A percentile compares a stretch with the other conserved stretches of the same genome.
These are phyloP conservation scores for Colletotrichum tofieldiae DNA, from an alignment of 2,329 filamentous ascomycete genomes.

Conservation along the genomic window DNA sequence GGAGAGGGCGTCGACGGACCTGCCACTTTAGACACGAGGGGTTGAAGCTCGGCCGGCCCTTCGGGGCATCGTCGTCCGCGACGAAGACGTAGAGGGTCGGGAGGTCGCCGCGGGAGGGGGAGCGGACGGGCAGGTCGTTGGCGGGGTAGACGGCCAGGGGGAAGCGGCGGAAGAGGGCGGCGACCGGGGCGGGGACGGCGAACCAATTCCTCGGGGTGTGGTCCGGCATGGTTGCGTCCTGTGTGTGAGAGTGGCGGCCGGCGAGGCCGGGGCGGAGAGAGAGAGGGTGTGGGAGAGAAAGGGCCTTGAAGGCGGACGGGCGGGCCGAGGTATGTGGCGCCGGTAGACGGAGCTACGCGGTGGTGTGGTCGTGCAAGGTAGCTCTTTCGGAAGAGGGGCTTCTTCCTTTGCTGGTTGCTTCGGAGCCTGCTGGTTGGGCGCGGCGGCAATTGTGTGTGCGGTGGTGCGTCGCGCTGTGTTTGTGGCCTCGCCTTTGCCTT, in stretches of 20 bases:
- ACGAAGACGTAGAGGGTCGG: slow-evolving; percentile 85
- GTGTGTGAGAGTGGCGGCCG: slow-evolving; percentile 13
- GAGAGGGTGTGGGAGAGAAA: slow-evolving; percentile 3
- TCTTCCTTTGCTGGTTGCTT: neutral
- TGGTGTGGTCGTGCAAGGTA: neutral
- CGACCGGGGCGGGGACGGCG: slow-evolving; percentile 81
- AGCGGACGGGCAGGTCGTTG: slow-evolving; percentile 80
- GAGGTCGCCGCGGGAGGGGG: slow-evolving; percentile 58
- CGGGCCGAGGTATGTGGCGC: neutral
- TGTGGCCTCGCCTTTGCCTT: neutral
- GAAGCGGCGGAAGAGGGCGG: slow-evolving; percentile 86
- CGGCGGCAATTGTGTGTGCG: neutral
- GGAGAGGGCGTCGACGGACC: slow-evolving; percentile 66
- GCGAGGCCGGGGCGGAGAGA: slow-evolving; percentile 7
- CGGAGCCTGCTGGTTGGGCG: neutral
- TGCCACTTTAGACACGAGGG: slow-evolving; percentile 97
- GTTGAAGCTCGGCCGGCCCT: slow-evolving; percentile 84
- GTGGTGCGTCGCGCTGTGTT: neutral
- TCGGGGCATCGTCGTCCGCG: slow-evolving; percentile 72
- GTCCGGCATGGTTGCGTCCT: slow-evolving; percentile 41
- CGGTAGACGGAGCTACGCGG: slow-evolving; percentile 1
- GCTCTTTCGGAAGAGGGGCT: neutral
- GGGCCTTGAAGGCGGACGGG: slow-evolving; percentile 1
- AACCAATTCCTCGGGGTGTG: slow-evolving; percentile 57
- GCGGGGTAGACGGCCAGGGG: slow-evolving; percentile 83